phyloP scores from a whole-genome alignment of 2,329 filamentous ascomycete species.

The Orbilia quercus region DNA sequence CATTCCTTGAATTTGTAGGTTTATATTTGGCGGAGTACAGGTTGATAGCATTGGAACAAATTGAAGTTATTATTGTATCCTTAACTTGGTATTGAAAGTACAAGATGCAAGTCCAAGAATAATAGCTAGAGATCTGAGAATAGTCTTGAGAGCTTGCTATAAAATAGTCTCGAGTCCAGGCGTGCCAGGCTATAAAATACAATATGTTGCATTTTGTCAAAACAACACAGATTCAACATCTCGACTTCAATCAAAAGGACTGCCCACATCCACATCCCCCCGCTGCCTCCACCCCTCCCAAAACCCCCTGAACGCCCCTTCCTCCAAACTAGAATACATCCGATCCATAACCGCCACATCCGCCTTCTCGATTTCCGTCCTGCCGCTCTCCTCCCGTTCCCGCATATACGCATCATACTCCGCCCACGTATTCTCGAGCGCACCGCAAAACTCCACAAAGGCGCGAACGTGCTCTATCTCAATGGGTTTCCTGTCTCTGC shows the following conservation, averaged over 20 bases:
- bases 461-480: conserved; percentile 16
- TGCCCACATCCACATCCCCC: not conserved
- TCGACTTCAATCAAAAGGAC: not conserved
- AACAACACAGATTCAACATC: not conserved
- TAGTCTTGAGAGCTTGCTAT: too few species aligned
- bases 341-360: conserved; percentile 17
- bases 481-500: conserved; percentile 20
- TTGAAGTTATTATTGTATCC: too few species aligned
- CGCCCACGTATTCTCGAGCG: conserved; percentile 10
- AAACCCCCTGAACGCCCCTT: conserved; percentile 21
- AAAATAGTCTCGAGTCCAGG: too few species aligned
- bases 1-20: too few species aligned
- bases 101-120: too few species aligned
- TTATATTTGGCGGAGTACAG: too few species aligned
- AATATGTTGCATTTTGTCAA: conserved; percentile 4
- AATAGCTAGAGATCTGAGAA: too few species aligned
- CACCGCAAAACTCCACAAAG: conserved; percentile 15
- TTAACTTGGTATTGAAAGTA: too few species aligned
- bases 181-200: too few species aligned
- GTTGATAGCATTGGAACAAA: too few species aligned
- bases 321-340: conserved; percentile 39
- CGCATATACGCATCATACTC: conserved; percentile 5
- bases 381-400: not conserved
- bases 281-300: conserved; percentile 20
- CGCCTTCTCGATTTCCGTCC: not conserved